Evolutionary conservation across 192 early-diverging fungal species (phyloP).

Genomic region (Podochytrium sp.): DNA sequence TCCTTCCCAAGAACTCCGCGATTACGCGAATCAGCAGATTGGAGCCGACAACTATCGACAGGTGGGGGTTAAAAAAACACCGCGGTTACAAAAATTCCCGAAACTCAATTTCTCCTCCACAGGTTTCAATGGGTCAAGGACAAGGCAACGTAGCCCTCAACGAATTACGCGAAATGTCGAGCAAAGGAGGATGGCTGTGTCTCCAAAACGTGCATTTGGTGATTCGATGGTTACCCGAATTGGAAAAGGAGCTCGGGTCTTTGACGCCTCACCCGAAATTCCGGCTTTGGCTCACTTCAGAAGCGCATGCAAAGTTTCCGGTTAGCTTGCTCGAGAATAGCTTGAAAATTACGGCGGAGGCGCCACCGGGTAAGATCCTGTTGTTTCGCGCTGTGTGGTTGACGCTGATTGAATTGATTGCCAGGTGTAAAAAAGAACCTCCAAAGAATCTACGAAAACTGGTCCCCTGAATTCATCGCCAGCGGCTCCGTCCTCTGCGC

Average conservation of each 20-base stretch:
- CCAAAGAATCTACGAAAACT: conserved; percentile 52
- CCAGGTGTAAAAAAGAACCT: conserved; percentile 63
- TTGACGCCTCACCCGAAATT: conserved; percentile 47
- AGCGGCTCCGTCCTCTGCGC: conserved; percentile 48
- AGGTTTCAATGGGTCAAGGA: conserved; percentile 66
- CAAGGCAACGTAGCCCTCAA: conserved; percentile 56
- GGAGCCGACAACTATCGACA: conserved; percentile 55
- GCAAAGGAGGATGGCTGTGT: conserved; percentile 54
- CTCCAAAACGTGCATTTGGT: conserved; percentile 66
- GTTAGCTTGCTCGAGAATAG: conserved; percentile 49
- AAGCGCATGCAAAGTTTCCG: conserved; percentile 58
- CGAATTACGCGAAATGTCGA: conserved; percentile 33
- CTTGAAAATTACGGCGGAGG: conserved; percentile 62
- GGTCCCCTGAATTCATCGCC: conserved; percentile 51
- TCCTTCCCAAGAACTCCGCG: conserved; percentile 57
- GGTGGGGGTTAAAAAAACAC: conserved; percentile 22
- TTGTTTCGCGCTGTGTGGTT: background rate
- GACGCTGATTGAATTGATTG: conserved; percentile 9
- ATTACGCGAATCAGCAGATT: conserved; percentile 45
- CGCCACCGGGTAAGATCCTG: conserved; percentile 51
- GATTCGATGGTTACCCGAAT: conserved; percentile 51
- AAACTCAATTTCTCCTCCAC: conserved; percentile 35
- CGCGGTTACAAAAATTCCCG: conserved; percentile 7
- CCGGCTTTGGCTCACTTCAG: conserved; percentile 61
- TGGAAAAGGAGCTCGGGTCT: conserved; percentile 55